Conservation (phyloP, 2,329 filamentous ascomycete genomes). For the Stagonosporopsis tanaceti region DNA sequence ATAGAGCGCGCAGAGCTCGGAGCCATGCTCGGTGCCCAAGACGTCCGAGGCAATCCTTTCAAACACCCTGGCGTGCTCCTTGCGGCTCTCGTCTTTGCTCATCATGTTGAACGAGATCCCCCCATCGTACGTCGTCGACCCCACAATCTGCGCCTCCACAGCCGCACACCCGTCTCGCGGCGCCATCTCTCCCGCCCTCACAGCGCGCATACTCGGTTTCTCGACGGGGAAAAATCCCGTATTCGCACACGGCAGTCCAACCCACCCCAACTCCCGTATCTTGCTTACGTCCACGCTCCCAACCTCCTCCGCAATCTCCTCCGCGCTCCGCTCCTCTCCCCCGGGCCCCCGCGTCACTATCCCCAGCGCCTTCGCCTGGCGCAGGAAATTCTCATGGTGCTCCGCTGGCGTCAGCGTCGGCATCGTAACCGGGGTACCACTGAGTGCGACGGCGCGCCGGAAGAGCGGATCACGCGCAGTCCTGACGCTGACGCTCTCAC, state of each 20-base stretch:
- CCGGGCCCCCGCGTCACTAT: not conserved
- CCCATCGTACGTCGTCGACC: conserved; percentile 27
- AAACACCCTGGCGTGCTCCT: conserved; percentile 13
- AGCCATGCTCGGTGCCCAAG: conserved; percentile 2
- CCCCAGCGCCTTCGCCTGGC: conserved; percentile 13
- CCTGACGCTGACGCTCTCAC: conserved; percentile 29
- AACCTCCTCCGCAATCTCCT: conserved; percentile 15
- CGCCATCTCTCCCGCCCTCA: conserved; percentile 5
- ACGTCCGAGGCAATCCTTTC: conserved; percentile 10
- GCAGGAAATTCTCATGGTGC: conserved; percentile 23
- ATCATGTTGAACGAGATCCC: conserved; percentile 31
- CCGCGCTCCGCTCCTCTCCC: conserved; percentile 1
- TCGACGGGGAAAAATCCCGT: conserved; percentile 18
- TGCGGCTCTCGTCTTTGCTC: conserved; percentile 16
- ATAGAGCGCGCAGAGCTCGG: conserved; percentile 13
- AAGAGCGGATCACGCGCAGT: conserved; percentile 22
- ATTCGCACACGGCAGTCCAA: conserved; percentile 23
- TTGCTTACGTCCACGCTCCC: conserved; percentile 10
- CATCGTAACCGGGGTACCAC: conserved; percentile 27
- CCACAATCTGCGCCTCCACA: conserved; percentile 24
- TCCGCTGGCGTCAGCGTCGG: conserved; percentile 22
- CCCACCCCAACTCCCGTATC: conserved; percentile 25
- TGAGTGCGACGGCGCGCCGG: conserved; percentile 25
- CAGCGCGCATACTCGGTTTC: conserved; percentile 18
- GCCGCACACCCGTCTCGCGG: conserved; percentile 5